Conservation (phyloP, 2,329 filamentous ascomycete species). For the Fusarium anthophilum region DNA sequence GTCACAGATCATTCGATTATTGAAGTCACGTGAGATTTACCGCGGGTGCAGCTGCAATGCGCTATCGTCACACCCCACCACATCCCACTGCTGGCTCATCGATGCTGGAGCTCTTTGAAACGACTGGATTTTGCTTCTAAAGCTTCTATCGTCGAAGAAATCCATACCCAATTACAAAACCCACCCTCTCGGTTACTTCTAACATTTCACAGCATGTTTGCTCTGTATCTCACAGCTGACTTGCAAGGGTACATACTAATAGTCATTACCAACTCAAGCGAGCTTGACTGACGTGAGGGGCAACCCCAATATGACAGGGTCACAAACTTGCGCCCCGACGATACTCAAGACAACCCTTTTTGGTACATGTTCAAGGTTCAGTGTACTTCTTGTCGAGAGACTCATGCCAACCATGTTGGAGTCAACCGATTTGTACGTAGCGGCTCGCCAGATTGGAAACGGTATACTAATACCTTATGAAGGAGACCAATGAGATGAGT, state of each 20-base stretch:
- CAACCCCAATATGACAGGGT: constrained; percentile 66
- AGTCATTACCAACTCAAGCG: not conserved
- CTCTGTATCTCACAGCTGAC: constrained; percentile 73
- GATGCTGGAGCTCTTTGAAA: constrained; percentile 16
- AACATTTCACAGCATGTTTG: constrained; percentile 64
- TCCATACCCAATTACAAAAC: not conserved
- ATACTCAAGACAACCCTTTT: constrained; percentile 84
- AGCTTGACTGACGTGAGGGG: constrained; percentile 33
- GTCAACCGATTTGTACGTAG: constrained; percentile 86
- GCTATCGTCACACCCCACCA: constrained; percentile 43
- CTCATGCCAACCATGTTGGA: constrained; percentile 84
- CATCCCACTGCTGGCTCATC: constrained; percentile 17
- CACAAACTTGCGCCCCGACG: constrained; percentile 85
- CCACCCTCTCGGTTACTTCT: not conserved
- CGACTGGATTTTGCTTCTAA: constrained; percentile 18
- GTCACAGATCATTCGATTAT: constrained; percentile 42
- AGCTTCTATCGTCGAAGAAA: not conserved
- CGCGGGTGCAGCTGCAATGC: not conserved
- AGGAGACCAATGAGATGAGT: constrained; percentile 92
- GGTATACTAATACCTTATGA: constrained; percentile 7
- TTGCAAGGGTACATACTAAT: constrained; percentile 66
- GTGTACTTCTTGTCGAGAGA: constrained; percentile 96
- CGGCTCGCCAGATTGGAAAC: not conserved
- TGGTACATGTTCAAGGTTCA: constrained; percentile 98
- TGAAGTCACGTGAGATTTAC: constrained; percentile 34